A percentile compares a stretch with the other conserved stretches of the same genome.
Evolutionary conservation across 306 rosid genomes (phyloP).

Genomic region (Delonix regia): DNA sequence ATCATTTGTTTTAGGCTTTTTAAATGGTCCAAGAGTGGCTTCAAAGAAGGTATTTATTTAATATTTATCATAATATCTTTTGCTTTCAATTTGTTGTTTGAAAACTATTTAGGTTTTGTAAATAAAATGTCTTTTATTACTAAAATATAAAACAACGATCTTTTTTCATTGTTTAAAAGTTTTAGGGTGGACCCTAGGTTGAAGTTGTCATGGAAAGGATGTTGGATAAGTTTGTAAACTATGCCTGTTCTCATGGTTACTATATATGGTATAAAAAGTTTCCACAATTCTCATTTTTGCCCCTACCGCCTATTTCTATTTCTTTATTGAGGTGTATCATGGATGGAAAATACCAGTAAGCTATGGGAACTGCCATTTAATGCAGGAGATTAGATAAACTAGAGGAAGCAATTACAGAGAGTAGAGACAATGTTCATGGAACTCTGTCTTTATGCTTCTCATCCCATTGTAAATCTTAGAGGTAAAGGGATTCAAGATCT

Average conservation of each 20-base stretch:
- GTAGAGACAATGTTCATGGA: constrained; percentile 94
- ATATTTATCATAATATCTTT: too few species aligned
- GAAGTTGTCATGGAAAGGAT: constrained; percentile 94
- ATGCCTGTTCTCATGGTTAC: background rate
- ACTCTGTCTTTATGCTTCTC: constrained; percentile 82
- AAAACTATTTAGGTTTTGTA: too few species aligned
- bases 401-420: constrained; percentile 93
- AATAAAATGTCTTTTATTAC: too few species aligned
- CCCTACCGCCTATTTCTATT: constrained; percentile 23
- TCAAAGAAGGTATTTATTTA: too few species aligned
- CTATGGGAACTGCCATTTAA: constrained; percentile 97
- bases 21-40: too few species aligned
- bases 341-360: constrained; percentile 96
- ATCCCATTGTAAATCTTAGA: constrained; percentile 89
- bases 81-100: too few species aligned
- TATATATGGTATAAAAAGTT: background rate
- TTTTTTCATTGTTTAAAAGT: too few species aligned
- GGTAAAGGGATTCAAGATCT: constrained; percentile 51
- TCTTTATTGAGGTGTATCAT: constrained; percentile 67
- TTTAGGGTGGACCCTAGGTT: constrained; percentile 86
- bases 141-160: too few species aligned
- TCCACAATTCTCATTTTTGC: constrained; percentile 8
- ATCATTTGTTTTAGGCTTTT: too few species aligned
- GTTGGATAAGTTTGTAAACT: constrained; percentile 81
- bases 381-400: constrained; percentile 98